A percentile compares a stretch with the other conserved stretches of the same genome.
phyloP scores from a whole-genome alignment of 2,329 filamentous ascomycete species.

The Cercospora nicotianae region DNA sequence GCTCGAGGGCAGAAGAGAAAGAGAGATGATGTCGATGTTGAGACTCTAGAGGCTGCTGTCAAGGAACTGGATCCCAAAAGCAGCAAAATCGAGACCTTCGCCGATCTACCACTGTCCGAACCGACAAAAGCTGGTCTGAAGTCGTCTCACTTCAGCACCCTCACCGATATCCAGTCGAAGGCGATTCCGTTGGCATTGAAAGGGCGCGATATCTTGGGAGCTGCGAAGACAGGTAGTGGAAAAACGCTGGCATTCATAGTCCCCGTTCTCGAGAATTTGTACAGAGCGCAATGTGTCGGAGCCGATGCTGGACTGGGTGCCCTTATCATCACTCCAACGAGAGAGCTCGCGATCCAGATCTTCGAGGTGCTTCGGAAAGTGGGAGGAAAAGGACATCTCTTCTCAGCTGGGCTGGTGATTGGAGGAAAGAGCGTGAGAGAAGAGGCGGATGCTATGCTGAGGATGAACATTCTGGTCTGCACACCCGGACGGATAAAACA shows the following conservation, averaged over 20 bases:
- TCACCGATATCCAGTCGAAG: constrained; percentile 88
- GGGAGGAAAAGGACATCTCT: constrained; percentile 76
- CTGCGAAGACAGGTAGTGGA: constrained; percentile 91
- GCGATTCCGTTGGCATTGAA: constrained; percentile 87
- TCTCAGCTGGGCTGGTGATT: constrained; percentile 90
- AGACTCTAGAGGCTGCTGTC: constrained; percentile 42
- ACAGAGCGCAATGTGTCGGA: constrained; percentile 85
- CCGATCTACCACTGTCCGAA: constrained; percentile 80
- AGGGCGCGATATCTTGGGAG: constrained; percentile 83
- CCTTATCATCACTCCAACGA: constrained; percentile 88
- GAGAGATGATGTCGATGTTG: constrained; percentile 28
- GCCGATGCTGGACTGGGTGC: constrained; percentile 83
- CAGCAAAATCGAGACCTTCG: constrained; percentile 65
- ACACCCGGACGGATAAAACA: constrained; percentile 94
- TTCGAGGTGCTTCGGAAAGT: constrained; percentile 92
- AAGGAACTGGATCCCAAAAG: constrained; percentile 57
- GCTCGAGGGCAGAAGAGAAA: constrained; percentile 35
- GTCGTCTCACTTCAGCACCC: constrained; percentile 79
- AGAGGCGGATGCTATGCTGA: constrained; percentile 76
- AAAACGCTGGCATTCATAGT: constrained; percentile 93
- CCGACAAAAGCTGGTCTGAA: constrained; percentile 77
- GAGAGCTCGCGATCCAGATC: constrained; percentile 94
- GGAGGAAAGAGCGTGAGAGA: constrained; percentile 89
- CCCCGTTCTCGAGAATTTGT: constrained; percentile 88
- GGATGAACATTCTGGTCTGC: constrained; percentile 97